phyloP scores from a whole-genome alignment of 1,284 basidiomycete species.

The Peniophora sp. region DNA sequence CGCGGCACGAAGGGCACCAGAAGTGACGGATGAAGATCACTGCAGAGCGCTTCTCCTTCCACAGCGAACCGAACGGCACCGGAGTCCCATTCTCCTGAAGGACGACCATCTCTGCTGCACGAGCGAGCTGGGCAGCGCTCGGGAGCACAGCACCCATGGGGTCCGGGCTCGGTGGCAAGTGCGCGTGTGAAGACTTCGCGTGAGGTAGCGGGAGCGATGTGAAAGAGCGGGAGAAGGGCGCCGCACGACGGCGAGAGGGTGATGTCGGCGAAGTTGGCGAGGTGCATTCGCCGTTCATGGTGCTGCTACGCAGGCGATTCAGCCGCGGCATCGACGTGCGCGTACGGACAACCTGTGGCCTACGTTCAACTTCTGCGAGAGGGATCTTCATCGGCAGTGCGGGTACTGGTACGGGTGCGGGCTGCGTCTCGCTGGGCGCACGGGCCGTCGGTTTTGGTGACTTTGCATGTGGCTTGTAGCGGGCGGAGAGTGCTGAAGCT shows the following conservation, averaged over 20 bases:
- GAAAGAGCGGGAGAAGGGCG: not conserved
- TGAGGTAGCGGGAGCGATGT: not conserved
- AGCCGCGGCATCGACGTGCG: too few relatives aligned
- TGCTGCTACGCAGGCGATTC: not conserved
- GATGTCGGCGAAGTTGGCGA: not conserved
- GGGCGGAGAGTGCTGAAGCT: too few relatives aligned
- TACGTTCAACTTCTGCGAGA: too few relatives aligned
- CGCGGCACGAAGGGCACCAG: conserved; percentile 78
- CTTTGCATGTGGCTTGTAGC: too few relatives aligned
- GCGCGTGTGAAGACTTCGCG: too few relatives aligned
- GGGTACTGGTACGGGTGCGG: too few relatives aligned
- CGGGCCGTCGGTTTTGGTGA: too few relatives aligned
- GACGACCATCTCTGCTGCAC: conserved; percentile 56
- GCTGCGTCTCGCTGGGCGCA: too few relatives aligned
- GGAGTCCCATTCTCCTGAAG: conserved; percentile 59
- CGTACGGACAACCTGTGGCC: too few relatives aligned
- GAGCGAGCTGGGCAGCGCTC: conserved; percentile 41
- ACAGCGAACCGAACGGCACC: conserved; percentile 67
- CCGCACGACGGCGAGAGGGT: not conserved
- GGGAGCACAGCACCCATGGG: conserved; percentile 22
- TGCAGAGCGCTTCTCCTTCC: conserved; percentile 57
- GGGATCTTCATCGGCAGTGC: too few relatives aligned
- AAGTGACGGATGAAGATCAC: conserved; percentile 74
- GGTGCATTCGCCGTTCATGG: not conserved
- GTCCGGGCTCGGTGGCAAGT: too few relatives aligned